Percentiles rank a stretch among this genome's conserved stretches.
These are phyloP conservation scores for Tricholoma bakamatsutake DNA, from an alignment of 768 basidiomycete species.

Conservation along the genomic window DNA sequence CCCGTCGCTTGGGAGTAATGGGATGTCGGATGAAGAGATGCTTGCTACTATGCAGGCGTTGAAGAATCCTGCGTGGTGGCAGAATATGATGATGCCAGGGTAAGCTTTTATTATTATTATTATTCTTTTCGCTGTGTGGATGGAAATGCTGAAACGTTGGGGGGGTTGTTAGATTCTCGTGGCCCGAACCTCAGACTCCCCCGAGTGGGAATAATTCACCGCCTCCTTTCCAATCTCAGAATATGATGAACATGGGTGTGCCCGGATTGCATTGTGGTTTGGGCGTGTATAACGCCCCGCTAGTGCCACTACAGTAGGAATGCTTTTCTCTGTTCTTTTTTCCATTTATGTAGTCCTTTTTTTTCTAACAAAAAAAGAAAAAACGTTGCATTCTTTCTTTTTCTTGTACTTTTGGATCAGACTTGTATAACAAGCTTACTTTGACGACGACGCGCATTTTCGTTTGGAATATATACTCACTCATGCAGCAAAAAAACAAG, in stretches of 20 bases:
- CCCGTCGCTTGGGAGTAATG: slow-evolving; percentile 22
- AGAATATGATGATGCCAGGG: slow-evolving; percentile 86
- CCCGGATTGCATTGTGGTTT: not conserved
- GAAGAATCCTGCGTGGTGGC: slow-evolving; percentile 69
- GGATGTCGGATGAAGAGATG: slow-evolving; percentile 48
- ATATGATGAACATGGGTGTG: not conserved
- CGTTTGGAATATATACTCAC: too few relatives aligned
- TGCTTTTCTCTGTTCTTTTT: too few relatives aligned
- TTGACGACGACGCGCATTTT: too few relatives aligned
- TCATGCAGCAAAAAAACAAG: too few relatives aligned
- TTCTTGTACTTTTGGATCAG: too few relatives aligned
- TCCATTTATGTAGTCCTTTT: too few relatives aligned
- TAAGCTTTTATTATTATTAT: slow-evolving; percentile 18
- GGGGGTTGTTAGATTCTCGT: slow-evolving; percentile 19
- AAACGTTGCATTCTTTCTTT: too few relatives aligned
- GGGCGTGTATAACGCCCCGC: not conserved
- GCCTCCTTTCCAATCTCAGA: slow-evolving; percentile 6
- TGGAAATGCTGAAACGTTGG: not conserved
- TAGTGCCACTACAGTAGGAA: not conserved
- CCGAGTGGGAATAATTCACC: slow-evolving; percentile 16
- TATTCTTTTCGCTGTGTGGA: too few relatives aligned
- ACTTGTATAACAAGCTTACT: too few relatives aligned
- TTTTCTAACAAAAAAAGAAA: too few relatives aligned
- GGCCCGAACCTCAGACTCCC: slow-evolving; percentile 26
- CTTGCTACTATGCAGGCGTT: slow-evolving; percentile 70